Conservation (phyloP, 2,329 filamentous ascomycete species). For the Chalara sp. region DNA sequence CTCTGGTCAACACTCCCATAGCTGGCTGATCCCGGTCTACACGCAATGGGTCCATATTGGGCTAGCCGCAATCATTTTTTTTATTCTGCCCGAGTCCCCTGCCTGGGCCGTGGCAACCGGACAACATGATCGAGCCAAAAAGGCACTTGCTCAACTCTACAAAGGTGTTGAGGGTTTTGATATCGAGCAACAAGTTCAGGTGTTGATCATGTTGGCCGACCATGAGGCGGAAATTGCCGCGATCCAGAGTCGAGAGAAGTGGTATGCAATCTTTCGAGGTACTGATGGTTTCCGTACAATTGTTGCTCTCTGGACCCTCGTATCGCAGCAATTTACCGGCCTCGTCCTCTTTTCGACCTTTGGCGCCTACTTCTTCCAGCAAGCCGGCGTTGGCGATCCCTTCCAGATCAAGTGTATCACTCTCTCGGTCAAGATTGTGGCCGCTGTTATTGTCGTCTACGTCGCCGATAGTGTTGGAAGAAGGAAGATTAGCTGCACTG, state of each 20-base stretch:
- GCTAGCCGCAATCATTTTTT: constrained; percentile 31
- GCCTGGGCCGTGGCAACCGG: constrained; percentile 13
- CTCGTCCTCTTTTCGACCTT: constrained; percentile 18
- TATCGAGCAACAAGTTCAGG: constrained; percentile 22
- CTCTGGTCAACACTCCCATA: constrained; percentile 2
- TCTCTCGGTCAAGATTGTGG: constrained; percentile 4
- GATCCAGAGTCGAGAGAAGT: constrained; percentile 22
- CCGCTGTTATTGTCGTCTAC: constrained; percentile 7
- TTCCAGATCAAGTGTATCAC: constrained; percentile 15
- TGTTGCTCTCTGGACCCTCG: constrained; percentile 16
- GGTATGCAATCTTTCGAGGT: constrained; percentile 26
- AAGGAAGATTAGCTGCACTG: constrained; percentile 4
- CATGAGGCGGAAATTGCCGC: constrained; percentile 20
- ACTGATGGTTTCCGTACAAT: constrained; percentile 23
- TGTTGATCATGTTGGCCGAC: constrained; percentile 20
- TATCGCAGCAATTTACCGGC: constrained; percentile 18
- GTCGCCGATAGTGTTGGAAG: constrained; percentile 6
- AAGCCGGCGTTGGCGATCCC: constrained; percentile 16
- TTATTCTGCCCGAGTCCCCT: constrained; percentile 32
- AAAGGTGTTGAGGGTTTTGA: constrained; percentile 21
- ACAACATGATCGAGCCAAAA: constrained; percentile 14
- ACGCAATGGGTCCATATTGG: constrained; percentile 39
- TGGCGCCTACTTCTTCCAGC: constrained; percentile 19
- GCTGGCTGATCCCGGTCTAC: constrained; percentile 28
- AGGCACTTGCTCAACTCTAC: constrained; percentile 13